Base-by-base conservation (phyloP, 164 flowering plant species). In the Protea cynaroides region DNA sequence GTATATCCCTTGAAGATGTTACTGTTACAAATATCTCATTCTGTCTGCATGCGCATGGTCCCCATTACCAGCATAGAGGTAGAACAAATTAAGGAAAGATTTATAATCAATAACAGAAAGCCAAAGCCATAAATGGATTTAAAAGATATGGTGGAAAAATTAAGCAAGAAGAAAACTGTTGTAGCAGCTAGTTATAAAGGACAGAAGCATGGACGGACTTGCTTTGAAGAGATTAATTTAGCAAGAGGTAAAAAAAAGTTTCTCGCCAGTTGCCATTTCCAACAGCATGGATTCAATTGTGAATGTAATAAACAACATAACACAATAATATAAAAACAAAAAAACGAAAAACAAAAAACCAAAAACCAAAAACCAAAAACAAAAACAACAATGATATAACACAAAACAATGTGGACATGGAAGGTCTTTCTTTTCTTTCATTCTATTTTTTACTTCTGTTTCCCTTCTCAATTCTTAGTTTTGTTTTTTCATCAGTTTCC, bases 381-480 rank as follows among this genome's bases (percentile, higher is more conserved):
- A 34, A 3, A 29, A 23, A 29, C 29, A 54, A 9, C 34, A 23
- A 22, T 54, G 24, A 23, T 54, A 54, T 15, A 54, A 54, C 29
- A 54, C 17, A 24, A 24, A 54, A 40, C 46, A 40, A 54, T 54
- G 58, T 24, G 11, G 23, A 23, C 13, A 54, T 0, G 10, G 58
- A 22, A 54, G 14, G 56, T 29, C 34, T 29, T 2, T 2, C 34
- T 29, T 3, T 19, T 12, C 13, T 49, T 15, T 49, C 4, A 15
- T 5, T 4, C 14, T 46, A 13, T 2, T 9, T 14, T 23, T 53
- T 10, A 21, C 23, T 21, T 57, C 54, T 21, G 36, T 49, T 56
- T 64, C 52, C 77, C 68, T 19, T 47, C 34, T 29, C 34, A 3
- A 29, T 29, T 29, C 34, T 29, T 29, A 29, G 34, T 19, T n/a